These are phyloP conservation scores for Coprinopsis strossmayeri DNA, from an alignment of 768 basidiomycete species.

Conservation along the genomic window DNA sequence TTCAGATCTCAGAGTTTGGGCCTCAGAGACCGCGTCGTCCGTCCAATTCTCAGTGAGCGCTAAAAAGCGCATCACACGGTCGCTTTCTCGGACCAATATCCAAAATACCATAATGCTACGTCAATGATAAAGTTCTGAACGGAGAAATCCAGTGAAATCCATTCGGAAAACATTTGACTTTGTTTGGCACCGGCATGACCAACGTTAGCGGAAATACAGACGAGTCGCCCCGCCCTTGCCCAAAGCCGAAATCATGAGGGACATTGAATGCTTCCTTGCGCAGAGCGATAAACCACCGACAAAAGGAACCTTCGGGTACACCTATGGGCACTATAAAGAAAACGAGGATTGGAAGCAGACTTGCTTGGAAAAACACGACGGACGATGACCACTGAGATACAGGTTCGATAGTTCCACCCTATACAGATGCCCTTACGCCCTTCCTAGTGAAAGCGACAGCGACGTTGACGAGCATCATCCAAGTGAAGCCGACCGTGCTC, in stretches of 20 bases:
- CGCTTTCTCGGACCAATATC: too few relatives aligned
- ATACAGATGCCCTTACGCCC: conserved; percentile 7
- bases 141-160: too few relatives aligned
- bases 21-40: too few relatives aligned
- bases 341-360: conserved; percentile 2
- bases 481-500: not conserved
- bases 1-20: too few relatives aligned
- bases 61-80: too few relatives aligned
- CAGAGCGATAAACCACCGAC: conserved; percentile 39
- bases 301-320: conserved; percentile 30
- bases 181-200: conserved; percentile 53
- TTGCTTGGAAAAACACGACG: not conserved
- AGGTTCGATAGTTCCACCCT: too few relatives aligned
- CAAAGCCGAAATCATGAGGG: conserved; percentile 66
- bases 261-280: conserved; percentile 53
- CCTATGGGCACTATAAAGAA: not conserved
- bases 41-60: too few relatives aligned
- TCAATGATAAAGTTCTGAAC: too few relatives aligned
- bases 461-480: not conserved
- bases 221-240: conserved; percentile 64
- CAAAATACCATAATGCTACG: too few relatives aligned
- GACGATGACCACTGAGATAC: not conserved
- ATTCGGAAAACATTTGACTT: too few relatives aligned
- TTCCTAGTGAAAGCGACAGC: conserved; percentile 10
- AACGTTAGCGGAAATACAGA: conserved; percentile 45